phyloP scores from a whole-genome alignment of 345 rosid genomes.

The Chamaenerion angustifolium region DNA sequence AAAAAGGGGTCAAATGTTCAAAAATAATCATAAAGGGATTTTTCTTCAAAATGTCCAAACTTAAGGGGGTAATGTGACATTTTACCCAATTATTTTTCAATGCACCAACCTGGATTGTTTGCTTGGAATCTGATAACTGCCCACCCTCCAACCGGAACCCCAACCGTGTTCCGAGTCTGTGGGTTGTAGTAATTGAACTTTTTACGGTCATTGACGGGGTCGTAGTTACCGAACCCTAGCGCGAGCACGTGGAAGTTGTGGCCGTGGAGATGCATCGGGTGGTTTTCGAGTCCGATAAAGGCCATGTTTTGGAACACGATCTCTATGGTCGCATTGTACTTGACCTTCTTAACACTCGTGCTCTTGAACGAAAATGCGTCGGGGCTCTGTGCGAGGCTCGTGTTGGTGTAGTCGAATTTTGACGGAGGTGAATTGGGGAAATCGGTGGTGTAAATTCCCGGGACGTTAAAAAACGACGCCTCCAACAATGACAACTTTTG shows the following conservation, averaged over 20 bases:
- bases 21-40: too few relatives aligned
- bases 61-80: too few relatives aligned
- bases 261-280: constrained; percentile 87
- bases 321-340: constrained; percentile 64
- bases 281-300: constrained; percentile 43
- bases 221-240: constrained; percentile 81
- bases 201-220: constrained; percentile 24
- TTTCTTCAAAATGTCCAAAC: too few relatives aligned
- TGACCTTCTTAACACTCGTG: constrained; percentile 47
- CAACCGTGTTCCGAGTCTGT: constrained; percentile 60
- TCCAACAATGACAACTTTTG: constrained; percentile 40
- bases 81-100: too few relatives aligned
- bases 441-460: constrained; percentile 47
- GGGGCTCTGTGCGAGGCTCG: constrained; percentile 12
- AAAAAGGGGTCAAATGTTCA: too few relatives aligned
- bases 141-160: constrained; percentile 81
- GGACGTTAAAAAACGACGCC: constrained; percentile 35
- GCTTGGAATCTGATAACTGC: constrained; percentile 69
- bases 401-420: constrained; percentile 51
- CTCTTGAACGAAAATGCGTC: constrained; percentile 34
- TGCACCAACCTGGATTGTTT: constrained; percentile 56
- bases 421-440: constrained; percentile 55
- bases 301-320: constrained; percentile 69
- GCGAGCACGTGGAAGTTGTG: constrained; percentile 68
- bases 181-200: constrained; percentile 55